Percentiles rank a stretch among this genome's conserved stretches.
Evolutionary conservation across 2,329 filamentous ascomycete species (phyloP).

Genomic region (Dactylonectria macrodidyma): DNA sequence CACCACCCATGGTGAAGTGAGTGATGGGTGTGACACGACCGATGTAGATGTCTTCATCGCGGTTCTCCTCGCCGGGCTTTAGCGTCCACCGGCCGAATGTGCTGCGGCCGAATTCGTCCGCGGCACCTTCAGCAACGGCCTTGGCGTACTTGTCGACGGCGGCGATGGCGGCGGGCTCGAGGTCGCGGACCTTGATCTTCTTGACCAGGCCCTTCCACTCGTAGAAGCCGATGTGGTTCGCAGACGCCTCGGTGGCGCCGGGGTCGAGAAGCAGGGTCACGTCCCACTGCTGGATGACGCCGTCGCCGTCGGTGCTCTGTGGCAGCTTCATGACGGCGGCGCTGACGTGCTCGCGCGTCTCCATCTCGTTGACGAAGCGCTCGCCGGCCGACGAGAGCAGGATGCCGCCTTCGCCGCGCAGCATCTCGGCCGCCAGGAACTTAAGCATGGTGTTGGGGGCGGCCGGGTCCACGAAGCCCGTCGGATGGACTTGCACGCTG

Average conservation of each 20-base stretch:
- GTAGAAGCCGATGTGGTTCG: constrained; percentile 74
- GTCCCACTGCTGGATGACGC: constrained; percentile 67
- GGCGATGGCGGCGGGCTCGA: constrained; percentile 57
- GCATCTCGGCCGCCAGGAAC: constrained; percentile 74
- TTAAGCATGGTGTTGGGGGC: constrained; percentile 64
- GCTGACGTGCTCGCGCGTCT: constrained; percentile 71
- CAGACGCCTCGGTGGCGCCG: constrained; percentile 66
- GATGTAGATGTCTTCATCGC: constrained; percentile 69
- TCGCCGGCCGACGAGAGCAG: constrained; percentile 62
- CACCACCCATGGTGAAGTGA: constrained; percentile 79
- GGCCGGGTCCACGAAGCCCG: constrained; percentile 72
- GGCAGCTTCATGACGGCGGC: constrained; percentile 62
- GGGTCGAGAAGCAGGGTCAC: constrained; percentile 73
- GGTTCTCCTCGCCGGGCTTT: constrained; percentile 57
- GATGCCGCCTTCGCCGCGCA: constrained; percentile 75
- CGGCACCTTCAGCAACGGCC: constrained; percentile 55
- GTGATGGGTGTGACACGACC: constrained; percentile 74
- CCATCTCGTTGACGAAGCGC: constrained; percentile 74
- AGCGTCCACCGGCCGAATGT: constrained; percentile 71
- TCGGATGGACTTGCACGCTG: constrained; percentile 75
- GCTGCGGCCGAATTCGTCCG: constrained; percentile 63
- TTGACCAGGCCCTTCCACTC: constrained; percentile 72
- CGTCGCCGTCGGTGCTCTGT: constrained; percentile 49
- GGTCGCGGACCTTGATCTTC: constrained; percentile 68
- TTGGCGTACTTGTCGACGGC: constrained; percentile 66